Evolutionary conservation across 1,284 basidiomycete genomes (phyloP), one percentile per base, ranked within the genome.

Genomic region (Rhodofomes roseus): DNA sequence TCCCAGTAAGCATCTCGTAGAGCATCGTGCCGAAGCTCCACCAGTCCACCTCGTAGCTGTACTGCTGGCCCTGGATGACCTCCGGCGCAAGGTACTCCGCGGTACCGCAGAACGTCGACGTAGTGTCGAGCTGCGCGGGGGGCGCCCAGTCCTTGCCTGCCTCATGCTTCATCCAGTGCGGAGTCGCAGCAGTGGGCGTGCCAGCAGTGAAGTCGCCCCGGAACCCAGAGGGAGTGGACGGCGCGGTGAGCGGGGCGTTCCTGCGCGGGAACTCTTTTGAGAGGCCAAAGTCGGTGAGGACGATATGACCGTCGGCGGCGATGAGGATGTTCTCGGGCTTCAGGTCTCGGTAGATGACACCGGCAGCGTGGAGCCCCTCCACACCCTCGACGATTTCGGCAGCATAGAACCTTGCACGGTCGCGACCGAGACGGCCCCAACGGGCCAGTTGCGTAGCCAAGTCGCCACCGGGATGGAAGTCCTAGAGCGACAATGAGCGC

Each of bases 11-110:
- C 87, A 96, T 96, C 78, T 98, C 96, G 73, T 92, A 95, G 59
- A 98, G 78, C 90, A 98, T 97, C 62, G 95, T 98, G 20, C 96
- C 96, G 68, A 97, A 92, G 64, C 91, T 92, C 95, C 96, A 98
- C 93, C 95, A 96, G 72, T 98, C 96, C 22, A 96, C 94, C 66
- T 96, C 93, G 70, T 96, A 98, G 63, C 90, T 90, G 74, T 98
- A 98, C 20, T 92, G 85, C 64, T 92, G 76, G 4, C 95, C 92
- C 69, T 95, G 90, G 67, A 98, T 93, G 55, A 98, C 94, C 73
- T 96, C 94, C 0, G 94, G 94, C 18, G 94, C 95, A 18, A 98
- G 83, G 70, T 98, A 98, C 73, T 97, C 95, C 3, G 94, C 91
- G 8, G 95, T 97, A 23, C 92, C 92, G 72, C 93, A 95, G 71